A percentile compares a stretch with the other conserved stretches of the same genome.
Evolutionary conservation across 768 basidiomycete genomes (phyloP).

Genomic region (Macrocybe gigantea): DNA sequence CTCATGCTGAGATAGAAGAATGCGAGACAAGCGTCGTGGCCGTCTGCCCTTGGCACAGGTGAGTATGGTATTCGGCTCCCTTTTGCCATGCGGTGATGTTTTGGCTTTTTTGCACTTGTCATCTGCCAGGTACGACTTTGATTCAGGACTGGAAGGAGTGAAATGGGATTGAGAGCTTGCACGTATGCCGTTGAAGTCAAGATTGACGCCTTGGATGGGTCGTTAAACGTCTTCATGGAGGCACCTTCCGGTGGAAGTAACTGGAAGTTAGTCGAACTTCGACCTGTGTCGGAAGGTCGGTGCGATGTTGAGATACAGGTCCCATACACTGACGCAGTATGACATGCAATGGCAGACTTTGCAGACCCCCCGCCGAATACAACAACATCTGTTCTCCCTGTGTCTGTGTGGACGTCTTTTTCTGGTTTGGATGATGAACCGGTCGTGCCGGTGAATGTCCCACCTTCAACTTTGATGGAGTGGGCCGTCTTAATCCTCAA

Average conservation of each 20-base stretch:
- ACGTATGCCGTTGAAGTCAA: constrained; percentile 56
- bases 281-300: constrained; percentile 69
- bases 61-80: constrained; percentile 5
- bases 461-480: constrained; percentile 67
- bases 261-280: constrained; percentile 62
- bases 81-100: neutral
- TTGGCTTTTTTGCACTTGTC: neutral
- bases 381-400: constrained; percentile 11
- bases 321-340: neutral
- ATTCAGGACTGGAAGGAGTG: constrained; percentile 65
- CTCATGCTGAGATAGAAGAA: constrained; percentile 75
- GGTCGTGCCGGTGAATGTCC: constrained; percentile 39
- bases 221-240: constrained; percentile 54
- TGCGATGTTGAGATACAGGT: neutral
- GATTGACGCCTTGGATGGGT: constrained; percentile 26
- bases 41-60: constrained; percentile 78
- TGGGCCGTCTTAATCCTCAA: constrained; percentile 79
- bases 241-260: constrained; percentile 43
- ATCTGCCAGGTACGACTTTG: constrained; percentile 61
- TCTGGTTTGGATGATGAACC: constrained; percentile 27
- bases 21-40: constrained; percentile 54
- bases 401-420: constrained; percentile 3
- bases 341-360: constrained; percentile 37
- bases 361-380: constrained; percentile 54
- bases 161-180: constrained; percentile 64